Base-by-base conservation (phyloP, 345 rosid species). In the Salix caprea region DNA sequence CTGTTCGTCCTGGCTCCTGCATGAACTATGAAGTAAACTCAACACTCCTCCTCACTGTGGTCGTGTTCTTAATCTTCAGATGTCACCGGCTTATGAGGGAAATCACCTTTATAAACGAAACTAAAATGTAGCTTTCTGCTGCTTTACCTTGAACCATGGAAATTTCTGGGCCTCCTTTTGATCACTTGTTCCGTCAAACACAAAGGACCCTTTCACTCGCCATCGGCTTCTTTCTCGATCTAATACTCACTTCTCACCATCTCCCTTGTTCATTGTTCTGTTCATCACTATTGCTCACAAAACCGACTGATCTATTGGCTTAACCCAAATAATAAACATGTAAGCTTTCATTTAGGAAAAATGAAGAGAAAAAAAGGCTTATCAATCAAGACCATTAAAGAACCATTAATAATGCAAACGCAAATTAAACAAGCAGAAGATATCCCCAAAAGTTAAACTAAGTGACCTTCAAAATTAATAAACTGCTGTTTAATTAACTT, bases 401-500 rank as follows among this genome's bases (percentile, higher is more conserved):
- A 24, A n/a, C 24, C 61, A 56, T 23, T 56, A 56, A 8, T 3
- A 56, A 8, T 23, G 24, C 62, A 58, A n/a, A 54, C 2, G 60
- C 60, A 54, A 19, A 54, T 19, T 21, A 54, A 54, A 58, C 62
- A 58, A 4, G 28, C 62, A 3, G 14, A 58, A 58, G 28, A 3
- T 11, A 40, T 10, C 14, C 14, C 44, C 44, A 40, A 40, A 10
- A 40, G 44, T 40, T 40, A 40, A 40, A 40, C 44, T 10, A 40
- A 40, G 44, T 40, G 44, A 40, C 12, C 44, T 40, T 40, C 44
- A 40, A 40, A 40, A 12, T 40, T 40, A 11, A 40, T 40, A 40
- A 40, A 54, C 48, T 11, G 62, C 48, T 77, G 46, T 69, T 69
- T 46, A 42, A 69, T 79, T 60, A 61, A 56, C 77, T 44, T 28